These are phyloP conservation scores for Triticum turgidum DNA, from an alignment of 176 grass and related monocot species.

Conservation along the genomic window DNA sequence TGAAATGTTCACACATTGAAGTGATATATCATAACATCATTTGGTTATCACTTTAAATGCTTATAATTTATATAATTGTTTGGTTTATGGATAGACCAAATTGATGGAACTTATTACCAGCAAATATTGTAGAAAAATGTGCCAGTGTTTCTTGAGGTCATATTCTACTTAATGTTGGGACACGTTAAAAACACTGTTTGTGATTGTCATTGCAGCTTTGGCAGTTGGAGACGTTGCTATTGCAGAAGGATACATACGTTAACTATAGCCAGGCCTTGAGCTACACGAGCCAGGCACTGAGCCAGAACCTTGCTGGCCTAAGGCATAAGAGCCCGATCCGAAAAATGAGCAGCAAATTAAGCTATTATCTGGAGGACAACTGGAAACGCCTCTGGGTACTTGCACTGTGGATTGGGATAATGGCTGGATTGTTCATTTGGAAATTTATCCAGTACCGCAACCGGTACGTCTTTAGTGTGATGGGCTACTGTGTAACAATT, in stretches of 20 bases:
- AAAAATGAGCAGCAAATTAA: constrained; percentile 68
- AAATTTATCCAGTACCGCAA: constrained; percentile 91
- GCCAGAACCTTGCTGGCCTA: constrained; percentile 72
- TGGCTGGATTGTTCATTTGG: constrained; percentile 86
- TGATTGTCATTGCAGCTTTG: constrained; percentile 64
- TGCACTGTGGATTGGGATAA: constrained; percentile 77
- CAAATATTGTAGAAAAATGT: neutral
- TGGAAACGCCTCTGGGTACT: constrained; percentile 97
- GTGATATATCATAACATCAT: constrained; percentile 6
- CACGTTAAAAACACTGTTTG: neutral
- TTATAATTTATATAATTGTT: neutral
- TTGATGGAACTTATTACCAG: neutral
- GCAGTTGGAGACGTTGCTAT: constrained; percentile 87
- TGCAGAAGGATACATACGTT: constrained; percentile 92
- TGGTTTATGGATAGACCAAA: neutral
- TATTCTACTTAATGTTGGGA: neutral
- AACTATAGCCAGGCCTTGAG: constrained; percentile 92
- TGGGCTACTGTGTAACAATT: constrained; percentile 85
- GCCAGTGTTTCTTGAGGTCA: neutral
- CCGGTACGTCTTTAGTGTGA: constrained; percentile 67
- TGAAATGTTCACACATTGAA: neutral
- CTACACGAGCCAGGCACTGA: constrained; percentile 79
- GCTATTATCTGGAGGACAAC: constrained; percentile 92
- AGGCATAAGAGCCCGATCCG: constrained; percentile 56
- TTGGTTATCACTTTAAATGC: neutral